Percentiles rank a stretch among this genome's conserved stretches.
These are phyloP conservation scores for Plectosphaerella plurivora DNA, from an alignment of 2,329 filamentous ascomycete genomes.

Conservation along the genomic window DNA sequence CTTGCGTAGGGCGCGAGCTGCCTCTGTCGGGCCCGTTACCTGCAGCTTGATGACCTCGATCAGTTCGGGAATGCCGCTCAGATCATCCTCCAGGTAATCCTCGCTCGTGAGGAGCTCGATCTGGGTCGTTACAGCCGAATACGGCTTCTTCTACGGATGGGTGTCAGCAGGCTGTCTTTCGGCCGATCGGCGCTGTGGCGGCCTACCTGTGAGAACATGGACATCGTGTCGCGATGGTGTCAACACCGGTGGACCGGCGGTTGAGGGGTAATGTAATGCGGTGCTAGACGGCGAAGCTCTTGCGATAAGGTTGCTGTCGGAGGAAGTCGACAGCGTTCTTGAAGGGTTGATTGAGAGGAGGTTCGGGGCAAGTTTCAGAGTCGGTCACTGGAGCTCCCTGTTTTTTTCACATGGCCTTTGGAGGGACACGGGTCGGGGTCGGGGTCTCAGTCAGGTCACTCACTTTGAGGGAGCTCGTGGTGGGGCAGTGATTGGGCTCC, in stretches of 20 bases:
- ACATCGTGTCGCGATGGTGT: background rate
- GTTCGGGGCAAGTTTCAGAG: too few relatives aligned
- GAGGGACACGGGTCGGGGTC: too few relatives aligned
- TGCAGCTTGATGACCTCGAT: conserved; percentile 93
- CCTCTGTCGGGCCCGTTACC: conserved; percentile 78
- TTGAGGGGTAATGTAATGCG: too few relatives aligned
- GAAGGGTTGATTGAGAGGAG: too few relatives aligned
- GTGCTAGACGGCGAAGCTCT: too few relatives aligned
- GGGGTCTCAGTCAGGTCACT: too few relatives aligned
- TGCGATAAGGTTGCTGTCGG: too few relatives aligned
- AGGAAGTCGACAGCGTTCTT: too few relatives aligned
- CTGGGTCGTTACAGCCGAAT: conserved; percentile 87
- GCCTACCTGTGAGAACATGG: conserved; percentile 4
- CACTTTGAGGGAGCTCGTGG: background rate
- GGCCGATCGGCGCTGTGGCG: background rate
- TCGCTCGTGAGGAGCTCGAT: conserved; percentile 89
- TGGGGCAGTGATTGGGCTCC: background rate
- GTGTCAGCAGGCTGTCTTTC: background rate
- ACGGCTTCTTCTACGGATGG: conserved; percentile 59
- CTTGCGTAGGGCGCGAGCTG: conserved; percentile 88
- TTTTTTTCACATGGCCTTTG: too few relatives aligned
- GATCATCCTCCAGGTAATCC: conserved; percentile 83
- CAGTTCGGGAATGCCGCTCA: conserved; percentile 87
- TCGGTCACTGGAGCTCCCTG: too few relatives aligned
- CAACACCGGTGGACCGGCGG: too few relatives aligned